phyloP scores from a whole-genome alignment of 1,139 yeast genomes.

The Candida sanyaensis region DNA sequence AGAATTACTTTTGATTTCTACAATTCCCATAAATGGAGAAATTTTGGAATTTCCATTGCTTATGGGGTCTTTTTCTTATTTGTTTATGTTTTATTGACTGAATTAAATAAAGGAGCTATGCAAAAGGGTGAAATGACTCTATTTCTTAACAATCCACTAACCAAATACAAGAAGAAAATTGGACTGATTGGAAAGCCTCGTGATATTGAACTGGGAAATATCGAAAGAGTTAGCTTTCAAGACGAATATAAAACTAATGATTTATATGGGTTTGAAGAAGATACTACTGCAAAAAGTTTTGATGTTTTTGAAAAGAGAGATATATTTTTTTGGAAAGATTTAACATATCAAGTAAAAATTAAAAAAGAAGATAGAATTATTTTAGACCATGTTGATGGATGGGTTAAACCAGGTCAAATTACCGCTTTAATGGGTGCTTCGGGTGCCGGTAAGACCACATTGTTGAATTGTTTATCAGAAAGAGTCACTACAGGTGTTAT shows the following conservation, averaged over 20 bases:
- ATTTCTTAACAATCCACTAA: conserved; percentile 31
- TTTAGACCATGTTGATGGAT: conserved; percentile 72
- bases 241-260: conserved; percentile 35
- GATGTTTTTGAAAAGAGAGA: conserved; percentile 23
- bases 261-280: neutral
- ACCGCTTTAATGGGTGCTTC: conserved; percentile 35
- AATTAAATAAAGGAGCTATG: conserved; percentile 70
- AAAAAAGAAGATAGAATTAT: conserved; percentile 62
- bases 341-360: conserved; percentile 71
- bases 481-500: conserved; percentile 36
- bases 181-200: neutral
- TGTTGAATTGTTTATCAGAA: conserved; percentile 34
- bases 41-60: conserved; percentile 69
- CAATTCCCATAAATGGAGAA: conserved; percentile 77
- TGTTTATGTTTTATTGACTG: conserved; percentile 58
- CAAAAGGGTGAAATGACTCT: conserved; percentile 83
- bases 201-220: conserved; percentile 7
- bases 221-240: conserved; percentile 7
- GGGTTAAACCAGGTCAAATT: conserved; percentile 38
- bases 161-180: conserved; percentile 4
- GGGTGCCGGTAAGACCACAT: conserved; percentile 38
- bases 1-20: conserved; percentile 46
- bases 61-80: conserved; percentile 56
- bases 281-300: neutral
- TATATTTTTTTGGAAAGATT: conserved; percentile 78